A percentile compares a stretch with the other conserved stretches of the same genome.
These are phyloP conservation scores for Arthrobotrys entomopaga DNA, from an alignment of 2,329 filamentous ascomycete genomes.

Conservation along the genomic window DNA sequence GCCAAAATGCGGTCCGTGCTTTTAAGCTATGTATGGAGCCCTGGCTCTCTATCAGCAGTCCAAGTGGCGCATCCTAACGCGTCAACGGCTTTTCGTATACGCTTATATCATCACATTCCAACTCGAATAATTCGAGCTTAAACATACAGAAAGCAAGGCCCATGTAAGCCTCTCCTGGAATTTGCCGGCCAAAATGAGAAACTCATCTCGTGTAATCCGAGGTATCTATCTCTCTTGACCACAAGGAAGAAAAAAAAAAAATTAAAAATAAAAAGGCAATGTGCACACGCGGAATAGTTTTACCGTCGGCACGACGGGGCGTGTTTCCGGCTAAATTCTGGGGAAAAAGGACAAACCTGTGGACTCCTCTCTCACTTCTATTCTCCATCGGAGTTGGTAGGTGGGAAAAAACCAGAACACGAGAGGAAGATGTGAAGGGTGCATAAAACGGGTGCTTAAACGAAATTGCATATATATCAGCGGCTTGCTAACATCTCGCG, in stretches of 20 bases:
- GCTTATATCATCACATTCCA: too few species aligned
- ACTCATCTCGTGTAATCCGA: too few species aligned
- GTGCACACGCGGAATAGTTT: constrained; percentile 50
- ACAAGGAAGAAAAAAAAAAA: too few species aligned
- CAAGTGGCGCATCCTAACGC: too few species aligned
- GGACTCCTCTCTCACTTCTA: constrained; percentile 5
- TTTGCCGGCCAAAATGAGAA: constrained; percentile 18
- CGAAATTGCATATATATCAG: constrained; percentile 48
- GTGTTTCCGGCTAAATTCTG: constrained; percentile 51
- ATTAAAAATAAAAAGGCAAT: constrained; percentile 6
- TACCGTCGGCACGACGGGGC: constrained; percentile 54
- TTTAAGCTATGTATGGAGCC: too few species aligned
- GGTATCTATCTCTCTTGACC: too few species aligned
- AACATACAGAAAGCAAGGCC: too few species aligned
- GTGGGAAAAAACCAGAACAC: constrained; percentile 51
- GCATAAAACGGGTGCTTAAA: constrained; percentile 32
- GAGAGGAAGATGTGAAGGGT: constrained; percentile 20
- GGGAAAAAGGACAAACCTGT: not conserved
- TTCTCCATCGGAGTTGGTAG: constrained; percentile 54
- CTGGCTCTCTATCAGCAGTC: too few species aligned
- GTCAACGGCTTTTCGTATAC: too few species aligned
- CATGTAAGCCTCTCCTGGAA: constrained; percentile 31
- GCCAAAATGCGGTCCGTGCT: too few species aligned
- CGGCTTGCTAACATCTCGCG: constrained; percentile 13
- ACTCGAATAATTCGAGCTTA: too few species aligned